Percentiles rank a stretch among this genome's conserved stretches.
phyloP scores from a whole-genome alignment of 495 filamentous ascomycete genomes.

The Sordaria brevicollis region DNA sequence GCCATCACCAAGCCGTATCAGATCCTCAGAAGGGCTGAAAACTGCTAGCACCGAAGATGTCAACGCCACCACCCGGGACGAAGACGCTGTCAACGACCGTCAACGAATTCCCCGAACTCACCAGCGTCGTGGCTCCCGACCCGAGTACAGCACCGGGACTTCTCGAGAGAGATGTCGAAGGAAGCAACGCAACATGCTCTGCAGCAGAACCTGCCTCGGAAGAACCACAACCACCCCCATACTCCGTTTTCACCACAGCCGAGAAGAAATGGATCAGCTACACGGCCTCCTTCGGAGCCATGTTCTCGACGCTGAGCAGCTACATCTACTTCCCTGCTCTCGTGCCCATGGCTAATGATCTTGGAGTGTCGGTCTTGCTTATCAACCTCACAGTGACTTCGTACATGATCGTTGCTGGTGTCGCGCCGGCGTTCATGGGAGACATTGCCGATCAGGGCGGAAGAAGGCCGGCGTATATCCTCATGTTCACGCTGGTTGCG shows the following conservation, averaged over 20 bases:
- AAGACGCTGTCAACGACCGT: too few relatives aligned
- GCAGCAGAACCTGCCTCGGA: neutral
- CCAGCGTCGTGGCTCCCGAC: neutral
- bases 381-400: constrained; percentile 46
- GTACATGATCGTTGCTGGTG: constrained; percentile 36
- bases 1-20: too few relatives aligned
- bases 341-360: constrained; percentile 29
- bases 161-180: neutral
- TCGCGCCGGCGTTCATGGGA: constrained; percentile 40
- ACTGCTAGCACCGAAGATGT: too few relatives aligned
- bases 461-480: constrained; percentile 38
- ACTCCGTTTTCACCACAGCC: constrained; percentile 5
- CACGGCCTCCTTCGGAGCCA: constrained; percentile 17
- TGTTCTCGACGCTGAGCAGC: constrained; percentile 29
- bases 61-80: too few relatives aligned
- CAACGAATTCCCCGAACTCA: neutral
- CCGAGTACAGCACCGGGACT: neutral
- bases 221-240: neutral
- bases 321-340: constrained; percentile 56
- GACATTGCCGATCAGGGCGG: constrained; percentile 38
- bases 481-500: constrained; percentile 36
- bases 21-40: too few relatives aligned
- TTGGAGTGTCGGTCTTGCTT: constrained; percentile 32
- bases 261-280: constrained; percentile 31
- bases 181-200: neutral